A percentile compares a stretch with the other conserved stretches of the same genome.
Evolutionary conservation across 139 green algal species (phyloP).

Genomic region (Tetraselmis chui): DNA sequence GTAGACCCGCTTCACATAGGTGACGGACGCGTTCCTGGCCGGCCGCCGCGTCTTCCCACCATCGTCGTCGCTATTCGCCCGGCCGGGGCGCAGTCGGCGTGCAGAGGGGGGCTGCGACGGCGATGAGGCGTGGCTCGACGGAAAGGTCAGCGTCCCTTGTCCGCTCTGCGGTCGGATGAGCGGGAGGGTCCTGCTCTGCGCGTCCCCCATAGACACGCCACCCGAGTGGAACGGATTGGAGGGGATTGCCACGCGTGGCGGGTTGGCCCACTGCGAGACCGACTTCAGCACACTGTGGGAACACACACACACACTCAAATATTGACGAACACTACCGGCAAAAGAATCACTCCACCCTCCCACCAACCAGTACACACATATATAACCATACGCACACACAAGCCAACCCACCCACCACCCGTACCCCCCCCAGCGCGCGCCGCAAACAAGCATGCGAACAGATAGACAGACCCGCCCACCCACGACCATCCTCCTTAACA

Average conservation of each 20-base stretch:
- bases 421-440: too few species aligned
- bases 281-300: not conserved
- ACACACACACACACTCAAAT: not conserved
- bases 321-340: not conserved
- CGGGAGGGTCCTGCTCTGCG: too few species aligned
- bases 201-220: not conserved
- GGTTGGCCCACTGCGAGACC: not conserved
- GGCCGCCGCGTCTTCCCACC: not conserved
- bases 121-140: not conserved
- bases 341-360: not conserved
- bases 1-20: not conserved
- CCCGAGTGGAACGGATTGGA: not conserved
- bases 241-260: not conserved
- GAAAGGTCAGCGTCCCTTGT: not conserved
- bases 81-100: not conserved
- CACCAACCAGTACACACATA: not conserved
- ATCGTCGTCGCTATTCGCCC: not conserved
- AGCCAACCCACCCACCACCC: not conserved
- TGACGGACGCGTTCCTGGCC: not conserved
- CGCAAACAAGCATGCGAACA: too few species aligned
- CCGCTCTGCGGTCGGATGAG: too few species aligned
- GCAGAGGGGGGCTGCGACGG: not conserved
- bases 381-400: not conserved
- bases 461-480: too few species aligned
- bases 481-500: too few species aligned